Base-by-base conservation (phyloP, 1,139 yeast genomes). In the Taiozyma sp. region DNA sequence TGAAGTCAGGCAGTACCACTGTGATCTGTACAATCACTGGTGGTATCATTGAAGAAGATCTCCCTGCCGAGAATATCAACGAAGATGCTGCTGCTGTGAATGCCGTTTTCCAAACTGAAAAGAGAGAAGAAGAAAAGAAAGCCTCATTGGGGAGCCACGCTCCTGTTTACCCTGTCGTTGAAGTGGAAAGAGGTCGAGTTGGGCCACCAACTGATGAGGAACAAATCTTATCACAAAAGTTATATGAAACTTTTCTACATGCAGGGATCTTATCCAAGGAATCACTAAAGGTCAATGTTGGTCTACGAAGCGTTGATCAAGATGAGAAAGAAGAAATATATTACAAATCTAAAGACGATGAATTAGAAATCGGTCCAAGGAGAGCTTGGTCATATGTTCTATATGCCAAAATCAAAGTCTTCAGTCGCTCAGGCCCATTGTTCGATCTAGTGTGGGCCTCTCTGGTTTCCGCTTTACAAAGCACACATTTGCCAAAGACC, bases 191-290 rank as follows among this genome's bases (percentile, higher is more conserved):
- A 52, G 96, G 96, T 21, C 74, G 89, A 50, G 72, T 71, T 6
- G 88, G 90, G 37, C 89, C 93, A 3, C 97, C 97, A 24, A 83
- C 95, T 1, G 90, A 85, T 58, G 97, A 91, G 68, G 97, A 91
- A 67, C 89, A 88, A 87, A 81, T 80, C 32, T 63, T 88, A 35
- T 81, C 95, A 4, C 96, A 88, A 65, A 73, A 74, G 52, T 62
- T 88, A 34, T 81, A 80, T 61, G 88, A 88, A 58, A 68, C 75
- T 4, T 63, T 85, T 16, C 67, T 79, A 50, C 82, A 80, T 57
- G 75, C 84, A 21, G 79, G 79, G 47, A 55, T 84, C 21, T 67
- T 87, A 32, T 72, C 79, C 4, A 68, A 70, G 45, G 64, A 69
- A 9, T 66, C 80, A 6, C 67, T 85, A 32, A 68, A 66, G 44